phyloP scores from a whole-genome alignment of 495 filamentous ascomycete species.

The Podospora pseudoanserina region DNA sequence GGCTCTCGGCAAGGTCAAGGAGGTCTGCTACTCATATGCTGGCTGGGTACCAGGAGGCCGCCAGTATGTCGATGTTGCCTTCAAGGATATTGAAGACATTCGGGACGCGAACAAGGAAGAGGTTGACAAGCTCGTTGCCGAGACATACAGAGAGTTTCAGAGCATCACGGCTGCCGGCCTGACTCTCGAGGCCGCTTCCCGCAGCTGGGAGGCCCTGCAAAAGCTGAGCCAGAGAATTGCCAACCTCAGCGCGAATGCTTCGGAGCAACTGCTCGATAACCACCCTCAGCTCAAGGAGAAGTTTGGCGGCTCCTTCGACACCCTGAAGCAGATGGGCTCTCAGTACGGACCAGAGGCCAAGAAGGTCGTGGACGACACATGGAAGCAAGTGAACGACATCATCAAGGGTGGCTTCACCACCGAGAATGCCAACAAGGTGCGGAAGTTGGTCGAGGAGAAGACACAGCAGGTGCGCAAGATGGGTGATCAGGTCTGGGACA shows the following conservation, averaged over 20 bases:
- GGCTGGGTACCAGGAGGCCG: slow-evolving; percentile 64
- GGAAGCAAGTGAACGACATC: slow-evolving; percentile 55
- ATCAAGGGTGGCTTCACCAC: slow-evolving; percentile 50
- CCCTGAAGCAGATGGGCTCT: slow-evolving; percentile 61
- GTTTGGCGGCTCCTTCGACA: slow-evolving; percentile 57
- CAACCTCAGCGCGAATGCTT: slow-evolving; percentile 53
- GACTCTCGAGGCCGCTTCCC: slow-evolving; percentile 47
- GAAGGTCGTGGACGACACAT: slow-evolving; percentile 64
- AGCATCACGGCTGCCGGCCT: slow-evolving; percentile 48
- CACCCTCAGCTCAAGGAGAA: slow-evolving; percentile 65
- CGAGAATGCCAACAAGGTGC: slow-evolving; percentile 49
- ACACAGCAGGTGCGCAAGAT: slow-evolving; percentile 56
- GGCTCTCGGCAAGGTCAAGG: slow-evolving; percentile 53
- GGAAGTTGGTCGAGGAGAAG: slow-evolving; percentile 62
- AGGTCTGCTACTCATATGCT: slow-evolving; percentile 58
- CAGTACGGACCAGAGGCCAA: slow-evolving; percentile 64
- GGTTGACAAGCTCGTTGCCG: slow-evolving; percentile 56
- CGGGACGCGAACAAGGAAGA: slow-evolving; percentile 57
- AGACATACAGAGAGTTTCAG: slow-evolving; percentile 58
- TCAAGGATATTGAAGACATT: slow-evolving; percentile 60
- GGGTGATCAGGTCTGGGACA: slow-evolving; percentile 61
- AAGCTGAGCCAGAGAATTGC: slow-evolving; percentile 50
- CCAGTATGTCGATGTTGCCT: slow-evolving; percentile 56
- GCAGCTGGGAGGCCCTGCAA: slow-evolving; percentile 51
- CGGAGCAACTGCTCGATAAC: slow-evolving; percentile 57